phyloP scores from a whole-genome alignment of 176 grass and related monocot genomes.

The Ananas comosus region DNA sequence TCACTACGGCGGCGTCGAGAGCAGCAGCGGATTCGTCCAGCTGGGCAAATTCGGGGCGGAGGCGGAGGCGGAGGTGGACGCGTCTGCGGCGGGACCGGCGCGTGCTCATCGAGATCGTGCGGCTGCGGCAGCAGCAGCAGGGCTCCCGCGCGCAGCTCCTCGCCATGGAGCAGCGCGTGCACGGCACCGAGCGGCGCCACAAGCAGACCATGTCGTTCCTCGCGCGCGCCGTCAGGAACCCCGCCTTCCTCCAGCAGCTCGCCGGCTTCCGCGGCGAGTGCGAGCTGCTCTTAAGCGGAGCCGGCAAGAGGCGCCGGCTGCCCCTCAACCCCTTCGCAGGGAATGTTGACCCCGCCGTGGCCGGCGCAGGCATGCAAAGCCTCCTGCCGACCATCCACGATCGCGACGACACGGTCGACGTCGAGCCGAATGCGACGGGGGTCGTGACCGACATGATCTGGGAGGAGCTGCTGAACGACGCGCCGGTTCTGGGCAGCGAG shows the following conservation, averaged over 20 bases:
- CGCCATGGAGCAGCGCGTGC: constrained; percentile 13
- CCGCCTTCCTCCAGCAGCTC: not conserved
- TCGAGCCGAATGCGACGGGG: no score
- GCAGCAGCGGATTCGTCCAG: no score
- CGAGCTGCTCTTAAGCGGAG: not conserved
- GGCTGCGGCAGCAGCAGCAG: constrained; percentile 23
- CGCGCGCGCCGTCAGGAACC: constrained; percentile 9
- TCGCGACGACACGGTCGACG: no score
- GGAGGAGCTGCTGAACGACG: not conserved
- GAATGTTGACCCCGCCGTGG: not conserved
- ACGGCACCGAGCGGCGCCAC: constrained; percentile 15
- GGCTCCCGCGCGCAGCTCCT: constrained; percentile 14
- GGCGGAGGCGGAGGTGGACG: constrained; percentile 6
- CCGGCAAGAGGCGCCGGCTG: constrained; percentile 9
- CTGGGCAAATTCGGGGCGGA: not conserved
- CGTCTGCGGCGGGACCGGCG: constrained; percentile 9
- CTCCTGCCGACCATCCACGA: no score
- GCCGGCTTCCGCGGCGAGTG: no score
- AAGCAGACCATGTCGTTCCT: constrained; percentile 15
- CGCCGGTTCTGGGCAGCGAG: not conserved
- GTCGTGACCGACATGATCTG: not conserved
- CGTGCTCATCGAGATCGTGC: constrained; percentile 20
- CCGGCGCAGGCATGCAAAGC: not conserved
- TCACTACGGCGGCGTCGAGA: no score
- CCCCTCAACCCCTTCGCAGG: not conserved